Evolutionary conservation across 169 alveolate genomes (phyloP).

Genomic region (Plasmodium berghei): DNA sequence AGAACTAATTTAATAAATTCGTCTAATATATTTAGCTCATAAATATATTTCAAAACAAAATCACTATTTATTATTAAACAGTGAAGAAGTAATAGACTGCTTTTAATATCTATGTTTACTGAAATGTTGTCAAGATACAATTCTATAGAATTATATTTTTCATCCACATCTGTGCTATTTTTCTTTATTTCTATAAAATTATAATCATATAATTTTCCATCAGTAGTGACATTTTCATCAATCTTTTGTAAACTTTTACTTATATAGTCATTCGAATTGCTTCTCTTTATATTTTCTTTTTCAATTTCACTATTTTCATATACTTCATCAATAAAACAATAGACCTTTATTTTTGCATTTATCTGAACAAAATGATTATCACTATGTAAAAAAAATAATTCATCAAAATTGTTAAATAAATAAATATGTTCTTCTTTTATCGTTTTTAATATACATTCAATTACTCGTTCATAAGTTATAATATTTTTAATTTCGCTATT

Average conservation of each 20-base stretch:
- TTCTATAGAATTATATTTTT: conserved; percentile 10
- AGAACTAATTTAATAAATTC: conserved; percentile 37
- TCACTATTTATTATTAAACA: conserved; percentile 53
- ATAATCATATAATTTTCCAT: not conserved
- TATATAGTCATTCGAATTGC: not conserved
- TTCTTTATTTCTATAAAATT: too few species aligned
- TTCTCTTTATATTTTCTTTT: not conserved
- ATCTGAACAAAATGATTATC: conserved; percentile 13
- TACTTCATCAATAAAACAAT: not conserved
- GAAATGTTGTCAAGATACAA: conserved; percentile 41
- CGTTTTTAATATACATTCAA: conserved; percentile 45
- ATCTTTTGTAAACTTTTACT: not conserved
- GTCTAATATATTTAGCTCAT: conserved; percentile 46
- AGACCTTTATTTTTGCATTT: not conserved
- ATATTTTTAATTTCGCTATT: conserved; percentile 45
- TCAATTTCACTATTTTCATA: not conserved
- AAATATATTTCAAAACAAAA: conserved; percentile 57
- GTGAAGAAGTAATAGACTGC: conserved; percentile 48
- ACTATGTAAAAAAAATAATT: conserved; percentile 18
- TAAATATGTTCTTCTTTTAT: conserved; percentile 43
- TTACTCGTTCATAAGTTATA: conserved; percentile 50
- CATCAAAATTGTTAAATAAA: conserved; percentile 20
- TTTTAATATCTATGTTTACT: conserved; percentile 48
- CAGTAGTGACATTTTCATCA: not conserved
- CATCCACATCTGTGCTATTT: not conserved